Percentiles rank a stretch among this genome's conserved stretches.
Conservation (phyloP, 805 yeast genomes). For the Komagataella phaffii region DNA sequence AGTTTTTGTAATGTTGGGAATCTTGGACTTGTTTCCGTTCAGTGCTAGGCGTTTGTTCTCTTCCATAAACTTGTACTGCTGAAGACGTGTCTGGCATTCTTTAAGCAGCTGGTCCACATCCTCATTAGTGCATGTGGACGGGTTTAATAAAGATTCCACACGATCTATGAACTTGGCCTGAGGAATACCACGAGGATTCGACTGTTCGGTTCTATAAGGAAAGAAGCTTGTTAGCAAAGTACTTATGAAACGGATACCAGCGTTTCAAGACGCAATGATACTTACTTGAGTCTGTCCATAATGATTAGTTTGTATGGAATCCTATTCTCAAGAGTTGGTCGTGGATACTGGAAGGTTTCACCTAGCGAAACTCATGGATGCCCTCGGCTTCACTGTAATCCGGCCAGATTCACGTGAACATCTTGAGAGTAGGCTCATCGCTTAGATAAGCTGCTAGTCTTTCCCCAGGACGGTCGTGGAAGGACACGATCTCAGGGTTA, state of each 20-base stretch:
- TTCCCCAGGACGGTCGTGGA: too few species aligned
- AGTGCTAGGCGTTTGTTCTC: slow-evolving; percentile 34
- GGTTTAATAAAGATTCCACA: slow-evolving; percentile 60
- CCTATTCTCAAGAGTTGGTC: background rate
- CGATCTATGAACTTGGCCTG: slow-evolving; percentile 88
- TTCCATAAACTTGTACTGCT: slow-evolving; percentile 86
- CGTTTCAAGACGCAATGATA: background rate
- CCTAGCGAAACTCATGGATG: background rate
- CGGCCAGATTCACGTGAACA: background rate
- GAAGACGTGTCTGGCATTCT: slow-evolving; percentile 75
- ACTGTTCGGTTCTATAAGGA: slow-evolving; percentile 31
- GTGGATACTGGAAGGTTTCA: background rate
- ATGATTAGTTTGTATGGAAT: background rate
- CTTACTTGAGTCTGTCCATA: slow-evolving; percentile 6
- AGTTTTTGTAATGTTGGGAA: slow-evolving; percentile 90
- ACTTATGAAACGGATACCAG: background rate
- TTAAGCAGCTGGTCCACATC: slow-evolving; percentile 35
- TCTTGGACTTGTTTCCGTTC: slow-evolving; percentile 45
- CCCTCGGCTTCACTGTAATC: background rate
- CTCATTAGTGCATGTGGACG: slow-evolving; percentile 16
- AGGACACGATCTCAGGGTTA: background rate
- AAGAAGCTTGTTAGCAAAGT: slow-evolving; percentile 3
- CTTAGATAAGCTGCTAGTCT: background rate
- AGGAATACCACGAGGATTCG: slow-evolving; percentile 92
- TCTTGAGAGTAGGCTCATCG: background rate